Evolutionary conservation across 1,284 basidiomycete species (phyloP), one percentile per base, ranked within the genome.

Genomic region (Chalciporus sp.): DNA sequence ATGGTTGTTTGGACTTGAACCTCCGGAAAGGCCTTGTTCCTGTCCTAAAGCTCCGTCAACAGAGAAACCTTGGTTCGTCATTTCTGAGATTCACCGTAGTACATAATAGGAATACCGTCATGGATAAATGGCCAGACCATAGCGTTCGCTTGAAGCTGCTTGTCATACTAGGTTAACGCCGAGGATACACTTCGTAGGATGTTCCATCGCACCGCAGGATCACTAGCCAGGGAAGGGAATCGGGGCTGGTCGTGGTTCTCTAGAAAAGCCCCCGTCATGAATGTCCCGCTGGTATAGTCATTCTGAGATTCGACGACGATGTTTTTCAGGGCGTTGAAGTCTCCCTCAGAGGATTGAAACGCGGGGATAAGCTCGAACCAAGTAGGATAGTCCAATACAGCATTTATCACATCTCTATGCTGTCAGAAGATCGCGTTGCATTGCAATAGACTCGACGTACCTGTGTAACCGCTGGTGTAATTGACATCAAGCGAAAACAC

Each of bases 201-300:
- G 72, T 66, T 72, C 46, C 69, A 71, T 45, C 73, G 65, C 29
- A 77, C 74, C 68, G 67, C 74, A 11, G 62, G 69, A 66, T 84
- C 83, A 20, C 68, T 63, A 7, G 75, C 82, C 40, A 73, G 63
- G 58, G 80, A 82, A 49, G 77, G 74, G 72, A 88, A 88, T 39
- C 90, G 77, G 2, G 88, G 83, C 49, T 90, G 74, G 66, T 92
- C 90, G 60, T 92, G 90, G 69, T 91, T 92, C 70, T 92, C 90
- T 41, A 92, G 71, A 74, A 92, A 92, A 41, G 87, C 85, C n/a
- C 86, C 88, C 0, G 85, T 74, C 42, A 81, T 63, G 29, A 78
- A 77, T 2, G 77, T 64, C 46, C 83, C 77, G 42, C 67, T 63
- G 54, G 77, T 74, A 61, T 84, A 84, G 26, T 75, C 64, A 4